Conservation (phyloP, 495 filamentous ascomycete species). For the Xylaria venustula region DNA sequence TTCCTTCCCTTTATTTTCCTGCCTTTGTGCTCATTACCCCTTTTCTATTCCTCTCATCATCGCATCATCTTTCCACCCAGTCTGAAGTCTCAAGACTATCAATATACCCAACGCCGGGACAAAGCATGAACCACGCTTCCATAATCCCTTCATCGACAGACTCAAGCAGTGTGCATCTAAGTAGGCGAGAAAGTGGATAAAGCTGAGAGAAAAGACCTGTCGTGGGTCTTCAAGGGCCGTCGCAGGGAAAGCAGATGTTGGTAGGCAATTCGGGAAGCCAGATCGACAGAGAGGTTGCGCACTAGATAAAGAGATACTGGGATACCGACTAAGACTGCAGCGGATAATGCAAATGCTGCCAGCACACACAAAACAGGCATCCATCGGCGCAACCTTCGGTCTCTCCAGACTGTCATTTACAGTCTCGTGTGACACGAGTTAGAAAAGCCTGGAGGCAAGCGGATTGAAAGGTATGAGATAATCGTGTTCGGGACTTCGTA, state of each 20-base stretch:
- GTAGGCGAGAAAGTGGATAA: background rate
- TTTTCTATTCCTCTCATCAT: too few relatives aligned
- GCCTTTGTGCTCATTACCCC: too few relatives aligned
- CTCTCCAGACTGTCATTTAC: too few relatives aligned
- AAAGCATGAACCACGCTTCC: background rate
- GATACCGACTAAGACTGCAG: background rate
- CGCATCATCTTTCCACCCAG: background rate
- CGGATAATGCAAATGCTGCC: background rate
- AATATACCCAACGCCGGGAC: background rate
- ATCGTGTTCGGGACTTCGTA: slow-evolving; percentile 1
- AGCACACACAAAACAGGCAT: too few relatives aligned
- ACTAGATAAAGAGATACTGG: background rate
- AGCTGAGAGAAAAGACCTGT: background rate
- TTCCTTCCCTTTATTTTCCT: too few relatives aligned
- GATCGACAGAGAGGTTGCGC: background rate
- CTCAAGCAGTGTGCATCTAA: background rate
- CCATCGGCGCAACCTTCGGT: too few relatives aligned
- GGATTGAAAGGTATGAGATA: background rate
- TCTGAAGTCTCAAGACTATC: background rate
- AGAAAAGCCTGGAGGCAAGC: background rate
- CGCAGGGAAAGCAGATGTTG: background rate
- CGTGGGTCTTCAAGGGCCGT: background rate
- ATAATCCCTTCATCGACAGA: background rate
- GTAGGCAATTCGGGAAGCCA: background rate
- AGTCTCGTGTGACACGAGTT: background rate